Conservation (phyloP, 106 monocot species). For the Ottelia alismoides region DNA sequence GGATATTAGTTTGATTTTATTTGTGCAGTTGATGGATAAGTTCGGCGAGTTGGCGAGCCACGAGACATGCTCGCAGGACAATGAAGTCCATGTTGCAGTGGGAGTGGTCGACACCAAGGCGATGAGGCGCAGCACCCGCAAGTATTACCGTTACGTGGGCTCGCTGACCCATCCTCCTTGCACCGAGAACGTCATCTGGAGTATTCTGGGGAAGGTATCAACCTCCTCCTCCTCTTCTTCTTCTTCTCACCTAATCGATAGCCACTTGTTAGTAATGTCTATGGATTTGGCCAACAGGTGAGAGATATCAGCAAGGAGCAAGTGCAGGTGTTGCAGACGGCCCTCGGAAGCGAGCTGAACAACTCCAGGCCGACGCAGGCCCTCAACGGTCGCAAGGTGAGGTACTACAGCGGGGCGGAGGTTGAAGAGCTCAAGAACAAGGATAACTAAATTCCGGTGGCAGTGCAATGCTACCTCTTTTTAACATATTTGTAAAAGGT, state of each 20-base stretch:
- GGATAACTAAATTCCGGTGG: no score
- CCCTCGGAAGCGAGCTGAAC: slow-evolving; percentile 4
- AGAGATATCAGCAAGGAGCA: slow-evolving; percentile 31
- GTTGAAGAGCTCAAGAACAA: no score
- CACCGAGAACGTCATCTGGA: slow-evolving; percentile 62
- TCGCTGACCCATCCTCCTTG: slow-evolving; percentile 70
- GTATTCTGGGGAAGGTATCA: slow-evolving; percentile 50
- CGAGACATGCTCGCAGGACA: no score
- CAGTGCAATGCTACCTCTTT: no score
- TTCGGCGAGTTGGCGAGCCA: no score
- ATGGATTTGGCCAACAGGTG: slow-evolving; percentile 15
- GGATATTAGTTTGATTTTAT: no score
- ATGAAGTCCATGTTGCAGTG: slow-evolving; percentile 15
- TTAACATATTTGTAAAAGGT: no score
- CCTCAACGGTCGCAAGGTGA: slow-evolving; percentile 27
- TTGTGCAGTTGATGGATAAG: no score
- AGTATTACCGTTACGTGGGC: slow-evolving; percentile 59
- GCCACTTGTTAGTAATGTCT: not conserved
- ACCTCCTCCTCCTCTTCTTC: no score
- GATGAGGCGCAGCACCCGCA: slow-evolving; percentile 23
- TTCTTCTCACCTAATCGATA: no score
- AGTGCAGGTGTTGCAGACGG: slow-evolving; percentile 13
- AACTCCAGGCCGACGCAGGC: slow-evolving; percentile 42
- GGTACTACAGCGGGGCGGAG: slow-evolving; percentile 15
- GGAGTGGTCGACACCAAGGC: slow-evolving; percentile 26